phyloP scores from a whole-genome alignment of 129 eudicot genomes.

The Ambrosia artemisiifolia region DNA sequence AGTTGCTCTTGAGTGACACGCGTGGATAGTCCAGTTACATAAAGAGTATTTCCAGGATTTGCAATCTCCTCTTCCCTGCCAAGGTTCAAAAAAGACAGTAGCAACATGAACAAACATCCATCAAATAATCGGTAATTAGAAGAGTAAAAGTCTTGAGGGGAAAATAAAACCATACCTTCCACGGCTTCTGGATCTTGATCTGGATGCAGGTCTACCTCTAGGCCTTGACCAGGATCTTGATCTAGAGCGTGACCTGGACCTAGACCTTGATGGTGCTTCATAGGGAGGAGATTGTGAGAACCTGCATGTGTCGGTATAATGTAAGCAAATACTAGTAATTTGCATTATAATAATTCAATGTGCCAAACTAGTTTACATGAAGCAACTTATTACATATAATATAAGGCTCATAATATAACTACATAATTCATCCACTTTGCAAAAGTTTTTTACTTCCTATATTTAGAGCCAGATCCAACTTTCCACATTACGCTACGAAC shows the following conservation, averaged over 20 bases:
- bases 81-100: conserved; percentile 2
- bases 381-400: too few relatives aligned
- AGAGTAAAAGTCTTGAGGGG: neutral
- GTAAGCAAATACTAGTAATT: neutral
- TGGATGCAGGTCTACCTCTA: conserved; percentile 52
- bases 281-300: conserved; percentile 77
- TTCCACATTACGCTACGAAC: neutral
- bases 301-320: conserved; percentile 26
- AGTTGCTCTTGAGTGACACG: conserved; percentile 88
- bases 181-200: conserved; percentile 79
- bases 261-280: conserved; percentile 58
- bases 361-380: neutral
- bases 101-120: neutral
- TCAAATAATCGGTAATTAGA: neutral
- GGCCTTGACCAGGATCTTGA: conserved; percentile 55
- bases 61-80: conserved; percentile 47
- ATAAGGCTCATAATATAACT: neutral
- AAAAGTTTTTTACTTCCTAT: neutral
- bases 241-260: conserved; percentile 73
- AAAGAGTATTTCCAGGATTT: conserved; percentile 90
- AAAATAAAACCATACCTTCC: conserved; percentile 54
- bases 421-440: neutral
- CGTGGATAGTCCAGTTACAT: conserved; percentile 94
- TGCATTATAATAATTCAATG: neutral
- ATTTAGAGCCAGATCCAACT: neutral